Base-by-base conservation (phyloP, 148 eudicot species). In the Talinum fruticosum region DNA sequence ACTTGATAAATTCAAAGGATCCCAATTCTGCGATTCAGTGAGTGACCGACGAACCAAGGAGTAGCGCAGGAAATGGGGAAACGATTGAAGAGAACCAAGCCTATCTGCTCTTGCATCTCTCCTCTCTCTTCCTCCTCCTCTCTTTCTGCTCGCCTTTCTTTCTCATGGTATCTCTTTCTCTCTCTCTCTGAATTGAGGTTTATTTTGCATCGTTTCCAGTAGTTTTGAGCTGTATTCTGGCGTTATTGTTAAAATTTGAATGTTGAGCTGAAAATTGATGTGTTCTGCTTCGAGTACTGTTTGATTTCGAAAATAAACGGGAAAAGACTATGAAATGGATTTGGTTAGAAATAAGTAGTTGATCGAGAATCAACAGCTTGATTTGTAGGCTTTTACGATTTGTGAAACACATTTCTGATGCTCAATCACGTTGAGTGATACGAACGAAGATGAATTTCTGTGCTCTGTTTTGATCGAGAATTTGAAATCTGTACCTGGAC, bases 21-120 rank as follows among this genome's bases (percentile, higher is more conserved):
- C 54, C 53, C 33, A 80, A 72, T 29, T 24, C 51, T 62, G n/a
- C 24, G 1, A 71, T 19, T 57, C 33, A 23, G 21, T 66, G 53
- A 36, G 66, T 23, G 23, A 16, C 41, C 62, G 53, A 34, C 37
- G 26, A 23, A 29, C 45, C 47, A 45, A 47, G 14, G 26, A 23
- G 26, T 3, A 44, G 41, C 10, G 51, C 18, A 47, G 49, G 70
- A 69, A 83, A 94, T 95, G 98, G 92, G 88, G 86, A 95, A 92
- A 76, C 85, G 93, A 83, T 72, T 95, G 85, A 82, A 87, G 65
- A 84, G 89, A 79, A 74, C 80, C 26, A 84, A 71, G 54, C 71
- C 91, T 45, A 82, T 95, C 71, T 79, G 94, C 82, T 82, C 90
- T 78, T 95, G 98, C 82, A 74, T 70, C 59, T 92, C 97, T 80